Evolutionary conservation across 106 monocot species (phyloP).

Genomic region (Allium cepa): DNA sequence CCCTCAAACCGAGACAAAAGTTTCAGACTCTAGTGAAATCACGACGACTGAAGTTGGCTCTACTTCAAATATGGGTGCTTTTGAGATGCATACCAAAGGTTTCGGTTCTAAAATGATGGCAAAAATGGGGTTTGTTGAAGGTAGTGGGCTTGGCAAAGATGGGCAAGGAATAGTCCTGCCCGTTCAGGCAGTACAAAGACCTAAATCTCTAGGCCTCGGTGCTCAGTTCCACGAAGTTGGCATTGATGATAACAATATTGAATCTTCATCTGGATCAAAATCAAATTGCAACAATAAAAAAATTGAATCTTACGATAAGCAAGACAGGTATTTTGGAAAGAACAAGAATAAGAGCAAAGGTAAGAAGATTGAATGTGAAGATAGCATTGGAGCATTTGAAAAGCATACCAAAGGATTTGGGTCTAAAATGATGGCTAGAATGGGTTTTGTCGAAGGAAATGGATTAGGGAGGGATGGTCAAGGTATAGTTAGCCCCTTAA

Average conservation of each 20-base stretch:
- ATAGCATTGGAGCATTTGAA: neutral
- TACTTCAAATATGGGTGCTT: conserved; percentile 45
- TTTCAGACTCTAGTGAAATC: conserved; percentile 9
- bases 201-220: conserved; percentile 85
- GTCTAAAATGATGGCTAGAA: conserved; percentile 86
- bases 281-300: neutral
- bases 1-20: conserved; percentile 38
- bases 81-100: conserved; percentile 93
- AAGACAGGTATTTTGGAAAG: neutral
- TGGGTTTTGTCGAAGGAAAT: conserved; percentile 68
- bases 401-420: conserved; percentile 66
- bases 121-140: conserved; percentile 92
- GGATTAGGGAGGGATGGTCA: conserved; percentile 79
- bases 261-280: too few relatives aligned
- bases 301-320: neutral
- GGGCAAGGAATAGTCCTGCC: conserved; percentile 70
- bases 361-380: conserved; percentile 20
- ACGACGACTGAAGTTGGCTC: conserved; percentile 3
- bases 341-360: neutral
- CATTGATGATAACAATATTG: neutral
- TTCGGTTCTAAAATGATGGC: conserved; percentile 95
- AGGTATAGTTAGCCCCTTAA: conserved; percentile 57
- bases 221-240: conserved; percentile 33
- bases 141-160: conserved; percentile 74
- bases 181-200: conserved; percentile 60